A percentile compares a stretch with the other conserved stretches of the same genome.
These are phyloP conservation scores for Xenosphaeropsis pyriputrescens DNA, from an alignment of 2,329 filamentous ascomycete genomes.

Conservation along the genomic window DNA sequence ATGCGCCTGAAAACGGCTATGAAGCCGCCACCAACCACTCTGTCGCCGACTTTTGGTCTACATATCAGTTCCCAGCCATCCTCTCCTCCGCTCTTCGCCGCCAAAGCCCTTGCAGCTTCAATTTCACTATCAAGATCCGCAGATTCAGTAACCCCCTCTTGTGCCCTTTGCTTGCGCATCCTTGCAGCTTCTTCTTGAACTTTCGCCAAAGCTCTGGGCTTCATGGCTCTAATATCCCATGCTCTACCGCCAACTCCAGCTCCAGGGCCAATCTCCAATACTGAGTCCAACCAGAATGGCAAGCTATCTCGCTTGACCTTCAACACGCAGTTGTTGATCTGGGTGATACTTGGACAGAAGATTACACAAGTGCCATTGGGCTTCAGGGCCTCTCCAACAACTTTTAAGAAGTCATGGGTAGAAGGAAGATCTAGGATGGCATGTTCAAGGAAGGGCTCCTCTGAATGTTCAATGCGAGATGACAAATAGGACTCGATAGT, in stretches of 20 bases:
- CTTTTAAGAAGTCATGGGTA: constrained; percentile 33
- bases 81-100: background rate
- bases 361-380: constrained; percentile 51
- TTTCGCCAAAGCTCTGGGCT: constrained; percentile 13
- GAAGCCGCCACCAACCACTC: constrained; percentile 33
- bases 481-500: constrained; percentile 49
- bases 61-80: constrained; percentile 29
- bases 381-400: constrained; percentile 41
- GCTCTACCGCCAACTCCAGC: constrained; percentile 34
- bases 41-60: constrained; percentile 31
- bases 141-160: background rate
- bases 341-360: constrained; percentile 67
- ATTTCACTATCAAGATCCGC: background rate
- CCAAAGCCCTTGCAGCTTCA: too few species aligned
- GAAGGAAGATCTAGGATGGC: constrained; percentile 62
- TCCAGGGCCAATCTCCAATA: constrained; percentile 42
- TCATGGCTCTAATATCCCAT: constrained; percentile 46
- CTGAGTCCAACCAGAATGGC: constrained; percentile 38
- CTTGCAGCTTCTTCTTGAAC: constrained; percentile 3
- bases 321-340: constrained; percentile 51
- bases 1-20: constrained; percentile 25
- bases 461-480: constrained; percentile 27
- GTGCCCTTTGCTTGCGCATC: background rate
- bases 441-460: constrained; percentile 51
- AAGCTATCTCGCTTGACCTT: constrained; percentile 35